These are phyloP conservation scores for Diaporthe sp. DNA, from an alignment of 2,329 filamentous ascomycete species.

Conservation along the genomic window DNA sequence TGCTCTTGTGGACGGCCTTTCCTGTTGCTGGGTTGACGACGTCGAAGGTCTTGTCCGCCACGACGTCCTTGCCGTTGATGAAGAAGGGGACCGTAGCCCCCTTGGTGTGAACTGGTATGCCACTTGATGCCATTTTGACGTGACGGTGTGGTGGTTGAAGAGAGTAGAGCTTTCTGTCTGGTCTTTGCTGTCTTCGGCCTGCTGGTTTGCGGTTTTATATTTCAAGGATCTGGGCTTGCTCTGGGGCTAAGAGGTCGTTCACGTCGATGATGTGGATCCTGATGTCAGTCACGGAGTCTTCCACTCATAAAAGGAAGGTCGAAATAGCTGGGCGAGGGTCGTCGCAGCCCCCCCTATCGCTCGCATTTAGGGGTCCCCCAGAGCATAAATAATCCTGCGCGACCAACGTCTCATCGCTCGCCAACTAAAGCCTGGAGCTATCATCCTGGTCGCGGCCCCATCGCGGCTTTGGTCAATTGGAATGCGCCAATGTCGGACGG, in stretches of 20 bases:
- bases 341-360: background rate
- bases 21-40: slow-evolving; percentile 49
- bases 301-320: slow-evolving; percentile 13
- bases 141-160: background rate
- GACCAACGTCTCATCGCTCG: slow-evolving; percentile 28
- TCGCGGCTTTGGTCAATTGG: background rate
- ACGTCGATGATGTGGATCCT: slow-evolving; percentile 3
- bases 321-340: background rate
- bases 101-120: slow-evolving; percentile 22
- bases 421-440: slow-evolving; percentile 3
- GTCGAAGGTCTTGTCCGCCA: slow-evolving; percentile 46
- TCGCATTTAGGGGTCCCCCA: slow-evolving; percentile 15
- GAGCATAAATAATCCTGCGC: slow-evolving; percentile 21
- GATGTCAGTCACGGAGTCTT: background rate
- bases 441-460: slow-evolving; percentile 14
- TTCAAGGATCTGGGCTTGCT: background rate
- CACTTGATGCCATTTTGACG: slow-evolving; percentile 23
- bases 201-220: slow-evolving; percentile 1
- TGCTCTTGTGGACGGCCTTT: slow-evolving; percentile 48
- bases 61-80: slow-evolving; percentile 51
- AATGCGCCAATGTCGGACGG: slow-evolving; percentile 17
- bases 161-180: background rate
- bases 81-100: slow-evolving; percentile 49
- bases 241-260: slow-evolving; percentile 8
- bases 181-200: background rate